phyloP scores from a whole-genome alignment of 441 rosid species.

The Euphorbia schlechtendalii region DNA sequence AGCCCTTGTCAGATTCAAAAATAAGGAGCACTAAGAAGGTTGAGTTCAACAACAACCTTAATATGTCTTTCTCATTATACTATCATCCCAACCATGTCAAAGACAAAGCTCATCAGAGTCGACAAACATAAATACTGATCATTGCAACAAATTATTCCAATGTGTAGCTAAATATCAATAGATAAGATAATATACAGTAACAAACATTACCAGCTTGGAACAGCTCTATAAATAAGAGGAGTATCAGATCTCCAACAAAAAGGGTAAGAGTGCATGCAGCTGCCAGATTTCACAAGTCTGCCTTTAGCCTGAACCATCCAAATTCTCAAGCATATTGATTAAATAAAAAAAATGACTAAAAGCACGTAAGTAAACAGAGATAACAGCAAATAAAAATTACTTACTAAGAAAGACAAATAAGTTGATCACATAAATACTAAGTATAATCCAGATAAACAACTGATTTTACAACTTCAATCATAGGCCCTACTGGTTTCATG shows the following conservation, averaged over 20 bases:
- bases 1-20: neutral
- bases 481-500: neutral
- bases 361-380: neutral
- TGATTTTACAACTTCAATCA: too few relatives aligned
- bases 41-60: neutral
- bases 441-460: neutral
- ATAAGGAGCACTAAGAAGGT: neutral
- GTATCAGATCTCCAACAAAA: conserved; percentile 96
- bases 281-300: conserved; percentile 88
- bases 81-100: neutral
- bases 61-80: neutral
- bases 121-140: neutral
- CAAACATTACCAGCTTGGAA: conserved; percentile 80
- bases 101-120: neutral
- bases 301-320: conserved; percentile 67
- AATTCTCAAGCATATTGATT: conserved; percentile 9
- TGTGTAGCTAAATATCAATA: neutral
- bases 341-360: conserved; percentile 6
- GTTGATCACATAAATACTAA: neutral
- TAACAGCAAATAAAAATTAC: neutral
- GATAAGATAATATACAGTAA: conserved; percentile 9
- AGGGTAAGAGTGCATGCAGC: conserved; percentile 77
- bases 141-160: neutral
- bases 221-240: conserved; percentile 96
- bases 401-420: neutral